Percentiles rank a stretch among this genome's conserved stretches.
These are phyloP conservation scores for Nakaseomyces sp. DNA, from an alignment of 1,139 yeast genomes.

Conservation along the genomic window DNA sequence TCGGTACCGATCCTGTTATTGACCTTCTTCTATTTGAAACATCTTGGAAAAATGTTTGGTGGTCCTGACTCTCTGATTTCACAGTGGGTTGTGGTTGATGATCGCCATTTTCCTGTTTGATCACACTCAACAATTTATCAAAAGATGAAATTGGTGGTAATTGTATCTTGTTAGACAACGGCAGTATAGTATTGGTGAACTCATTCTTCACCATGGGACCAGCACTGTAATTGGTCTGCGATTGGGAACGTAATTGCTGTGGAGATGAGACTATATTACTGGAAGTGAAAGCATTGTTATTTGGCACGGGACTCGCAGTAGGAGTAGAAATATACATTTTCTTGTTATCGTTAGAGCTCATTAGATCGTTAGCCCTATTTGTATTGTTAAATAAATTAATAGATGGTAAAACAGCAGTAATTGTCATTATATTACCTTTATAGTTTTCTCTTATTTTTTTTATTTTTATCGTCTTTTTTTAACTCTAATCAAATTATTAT, in stretches of 20 bases:
- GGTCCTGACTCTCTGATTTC: neutral
- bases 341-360: constrained; percentile 2
- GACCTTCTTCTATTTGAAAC: neutral
- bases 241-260: neutral
- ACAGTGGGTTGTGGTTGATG: neutral
- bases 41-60: neutral
- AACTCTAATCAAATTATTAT: no score
- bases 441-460: neutral
- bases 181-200: neutral
- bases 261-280: neutral
- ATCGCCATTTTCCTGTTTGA: neutral
- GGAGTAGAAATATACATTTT: constrained; percentile 1
- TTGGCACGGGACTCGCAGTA: neutral
- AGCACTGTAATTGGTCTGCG: neutral
- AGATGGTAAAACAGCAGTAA: constrained; percentile 1
- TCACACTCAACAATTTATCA: neutral
- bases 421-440: neutral
- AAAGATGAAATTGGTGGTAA: constrained; percentile 3
- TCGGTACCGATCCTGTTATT: constrained; percentile 1
- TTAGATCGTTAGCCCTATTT: neutral
- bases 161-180: neutral
- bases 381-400: neutral
- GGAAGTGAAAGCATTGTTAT: neutral
- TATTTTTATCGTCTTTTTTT: no score
- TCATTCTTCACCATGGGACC: neutral